Evolutionary conservation across 2,329 filamentous ascomycete species (phyloP), one percentile per base, ranked within the genome.

Genomic region (Stemphylium vesicarium): DNA sequence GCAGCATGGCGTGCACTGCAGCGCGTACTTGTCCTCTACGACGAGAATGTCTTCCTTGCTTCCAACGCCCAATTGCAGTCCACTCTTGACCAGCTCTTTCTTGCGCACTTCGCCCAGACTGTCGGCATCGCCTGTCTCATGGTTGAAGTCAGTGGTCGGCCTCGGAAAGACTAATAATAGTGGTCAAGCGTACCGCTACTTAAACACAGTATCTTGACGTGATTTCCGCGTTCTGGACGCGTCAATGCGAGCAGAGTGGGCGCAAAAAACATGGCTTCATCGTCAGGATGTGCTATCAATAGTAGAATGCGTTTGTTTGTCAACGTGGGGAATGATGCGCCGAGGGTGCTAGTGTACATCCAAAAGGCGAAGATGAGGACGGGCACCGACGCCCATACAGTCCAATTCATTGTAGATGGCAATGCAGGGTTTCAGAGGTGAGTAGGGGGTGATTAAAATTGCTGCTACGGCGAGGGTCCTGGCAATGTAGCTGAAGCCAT

Each of bases 211-310:
- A 99, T 96, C 78, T 96, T 95, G 71, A 99, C 84, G 72, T 96
- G 92, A 77, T 99, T 98, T 4, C 91, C 90, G 16, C 89, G 82
- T 55, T 88, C 85, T 4, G 92, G 91, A 12, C 85, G 82, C 15
- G 92, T 94, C 53, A 99, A 84, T n/a, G 90, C 87, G 66, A 96
- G 83, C 12, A 98, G 82, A 0, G 92, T 90, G 0, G 95, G 95
- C 60, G 92, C 87, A 78, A 99, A 99, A 82, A 99, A 99, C 95
- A 99, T 99, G 75, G 94, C 95, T 80, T 99, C 95, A 71, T 99
- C 95, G 77, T 99, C 95, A 0, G 95, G 95, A 78, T 99, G 95
- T 18, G 95, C 95, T 70, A 99, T 98, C 50, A 99, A 82, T 49
- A 99, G 84, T 73, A 91, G 90, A 71, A 99, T 92, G 70, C 91